phyloP scores from a whole-genome alignment of 345 rosid genomes.

The Citrus glauca region DNA sequence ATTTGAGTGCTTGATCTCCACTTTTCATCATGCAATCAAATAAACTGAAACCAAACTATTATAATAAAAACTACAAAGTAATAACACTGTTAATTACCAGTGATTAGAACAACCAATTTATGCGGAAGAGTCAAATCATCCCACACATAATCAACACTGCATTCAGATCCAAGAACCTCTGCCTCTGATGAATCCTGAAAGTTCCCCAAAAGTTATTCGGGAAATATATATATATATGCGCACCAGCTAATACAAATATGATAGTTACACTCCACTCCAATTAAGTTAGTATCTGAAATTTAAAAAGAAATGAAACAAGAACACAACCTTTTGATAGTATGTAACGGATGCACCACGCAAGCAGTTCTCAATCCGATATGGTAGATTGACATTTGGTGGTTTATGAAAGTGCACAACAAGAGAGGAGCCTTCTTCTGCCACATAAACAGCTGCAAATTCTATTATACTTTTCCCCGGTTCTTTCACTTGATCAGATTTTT shows the following conservation, averaged over 20 bases:
- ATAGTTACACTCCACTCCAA: conserved; percentile 5
- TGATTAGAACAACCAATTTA: conserved; percentile 68
- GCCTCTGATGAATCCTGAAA: conserved; percentile 72
- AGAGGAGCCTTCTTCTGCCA: conserved; percentile 82
- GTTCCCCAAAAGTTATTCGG: conserved; percentile 11
- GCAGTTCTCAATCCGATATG: conserved; percentile 83
- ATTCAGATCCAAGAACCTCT: conserved; percentile 75
- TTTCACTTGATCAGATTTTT: conserved; percentile 45
- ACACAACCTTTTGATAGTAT: conserved; percentile 85
- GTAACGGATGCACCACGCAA: conserved; percentile 60
- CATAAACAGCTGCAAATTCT: conserved; percentile 74
- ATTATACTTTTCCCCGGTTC: conserved; percentile 19
- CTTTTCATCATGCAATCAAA: background rate
- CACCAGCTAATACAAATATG: background rate
- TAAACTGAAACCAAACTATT: background rate
- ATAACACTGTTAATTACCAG: conserved; percentile 41
- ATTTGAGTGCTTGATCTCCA: background rate
- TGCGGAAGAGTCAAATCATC: conserved; percentile 88
- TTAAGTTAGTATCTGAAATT: conserved; percentile 3
- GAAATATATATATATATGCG: background rate
- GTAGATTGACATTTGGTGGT: conserved; percentile 64
- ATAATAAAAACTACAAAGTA: background rate
- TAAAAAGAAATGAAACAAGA: conserved; percentile 17
- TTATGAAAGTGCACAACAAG: conserved; percentile 69
- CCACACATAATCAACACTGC: conserved; percentile 75